A percentile compares a stretch with the other conserved stretches of the same genome.
Conservation (phyloP, 768 basidiomycete species). For the Termitomyces sp. region DNA sequence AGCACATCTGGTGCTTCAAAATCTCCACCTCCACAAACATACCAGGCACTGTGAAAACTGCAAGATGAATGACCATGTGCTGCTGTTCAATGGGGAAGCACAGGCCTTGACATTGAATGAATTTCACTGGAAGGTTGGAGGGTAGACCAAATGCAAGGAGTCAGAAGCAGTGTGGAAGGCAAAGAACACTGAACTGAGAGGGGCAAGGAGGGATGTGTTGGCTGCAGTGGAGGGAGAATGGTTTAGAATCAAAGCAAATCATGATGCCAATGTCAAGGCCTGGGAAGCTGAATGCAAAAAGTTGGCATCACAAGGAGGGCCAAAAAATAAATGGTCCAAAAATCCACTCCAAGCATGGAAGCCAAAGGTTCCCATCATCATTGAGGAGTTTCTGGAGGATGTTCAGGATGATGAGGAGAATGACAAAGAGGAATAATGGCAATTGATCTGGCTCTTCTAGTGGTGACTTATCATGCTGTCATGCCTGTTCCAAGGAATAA, state of each 20-base stretch:
- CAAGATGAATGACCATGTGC: not conserved
- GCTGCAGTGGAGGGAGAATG: no score
- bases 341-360: conserved; percentile 16
- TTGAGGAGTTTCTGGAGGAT: not conserved
- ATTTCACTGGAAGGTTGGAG: not conserved
- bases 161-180: not conserved
- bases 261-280: no score
- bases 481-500: conserved; percentile 7
- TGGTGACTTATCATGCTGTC: not conserved
- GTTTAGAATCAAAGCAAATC: no score
- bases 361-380: conserved; percentile 10
- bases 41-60: not conserved
- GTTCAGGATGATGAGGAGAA: conserved; percentile 3
- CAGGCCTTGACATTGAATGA: not conserved
- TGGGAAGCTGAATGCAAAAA: conserved; percentile 12
- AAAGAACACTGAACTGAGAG: no score
- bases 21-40: not conserved
- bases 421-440: not conserved
- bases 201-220: no score
- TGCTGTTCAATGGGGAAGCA: not conserved
- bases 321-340: conserved; percentile 17
- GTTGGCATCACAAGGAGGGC: conserved; percentile 8
- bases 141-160: not conserved
- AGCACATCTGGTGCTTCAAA: not conserved
- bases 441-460: no score